These are phyloP conservation scores for Suhomyces anneliseae DNA, from an alignment of 1,139 yeast genomes.

Conservation along the genomic window DNA sequence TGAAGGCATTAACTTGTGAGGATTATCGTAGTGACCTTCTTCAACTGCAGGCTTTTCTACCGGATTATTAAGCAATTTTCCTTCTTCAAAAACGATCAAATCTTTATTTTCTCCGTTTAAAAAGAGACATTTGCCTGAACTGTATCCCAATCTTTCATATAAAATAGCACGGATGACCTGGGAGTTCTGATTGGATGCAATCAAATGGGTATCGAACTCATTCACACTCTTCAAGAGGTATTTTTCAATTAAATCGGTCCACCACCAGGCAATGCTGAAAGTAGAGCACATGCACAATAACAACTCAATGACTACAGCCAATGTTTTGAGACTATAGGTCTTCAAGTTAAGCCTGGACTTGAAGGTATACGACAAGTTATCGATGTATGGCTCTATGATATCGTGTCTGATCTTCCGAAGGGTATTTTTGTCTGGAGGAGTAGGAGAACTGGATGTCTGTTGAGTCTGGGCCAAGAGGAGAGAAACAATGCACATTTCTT, in stretches of 20 bases:
- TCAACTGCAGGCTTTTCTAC: slow-evolving; percentile 13
- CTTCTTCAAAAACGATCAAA: slow-evolving; percentile 14
- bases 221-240: slow-evolving; percentile 42
- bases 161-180: slow-evolving; percentile 45
- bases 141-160: slow-evolving; percentile 42
- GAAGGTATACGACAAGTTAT: slow-evolving; percentile 54
- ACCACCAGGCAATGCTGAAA: slow-evolving; percentile 46
- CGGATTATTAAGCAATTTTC: background rate
- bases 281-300: slow-evolving; percentile 48
- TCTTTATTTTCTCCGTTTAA: slow-evolving; percentile 18
- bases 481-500: slow-evolving; percentile 83
- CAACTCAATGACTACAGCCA: slow-evolving; percentile 48
- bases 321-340: slow-evolving; percentile 55
- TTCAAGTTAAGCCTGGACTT: slow-evolving; percentile 63
- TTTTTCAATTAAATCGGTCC: slow-evolving; percentile 49
- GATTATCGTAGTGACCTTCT: slow-evolving; percentile 38
- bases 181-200: slow-evolving; percentile 31
- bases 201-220: slow-evolving; percentile 40
- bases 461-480: slow-evolving; percentile 66
- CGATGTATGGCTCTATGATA: slow-evolving; percentile 64
- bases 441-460: slow-evolving; percentile 19
- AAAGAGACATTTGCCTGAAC: slow-evolving; percentile 32
- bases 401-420: slow-evolving; percentile 61
- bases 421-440: slow-evolving; percentile 48
- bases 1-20: slow-evolving; percentile 36